phyloP scores from a whole-genome alignment of 1,284 basidiomycete species.

The Meripilus lineatus region DNA sequence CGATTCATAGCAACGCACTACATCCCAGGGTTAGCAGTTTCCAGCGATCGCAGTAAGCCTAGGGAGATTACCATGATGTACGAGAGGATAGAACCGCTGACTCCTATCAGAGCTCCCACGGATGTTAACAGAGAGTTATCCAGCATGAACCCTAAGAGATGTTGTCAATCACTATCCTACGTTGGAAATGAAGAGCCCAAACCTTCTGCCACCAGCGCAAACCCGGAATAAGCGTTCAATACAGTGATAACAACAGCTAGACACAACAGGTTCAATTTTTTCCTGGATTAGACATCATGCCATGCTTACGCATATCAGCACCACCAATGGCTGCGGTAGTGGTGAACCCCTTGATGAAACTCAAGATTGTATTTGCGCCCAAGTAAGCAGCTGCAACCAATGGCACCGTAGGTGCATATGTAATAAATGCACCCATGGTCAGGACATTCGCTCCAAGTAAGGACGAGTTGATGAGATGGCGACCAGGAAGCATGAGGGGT shows the following conservation, averaged over 20 bases:
- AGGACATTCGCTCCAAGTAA: constrained; percentile 65
- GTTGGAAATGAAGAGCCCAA: constrained; percentile 1
- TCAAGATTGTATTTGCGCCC: constrained; percentile 64
- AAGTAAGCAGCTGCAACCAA: constrained; percentile 73
- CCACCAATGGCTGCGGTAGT: constrained; percentile 84
- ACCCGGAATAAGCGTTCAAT: constrained; percentile 85
- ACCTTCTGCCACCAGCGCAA: constrained; percentile 89
- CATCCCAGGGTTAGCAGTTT: constrained; percentile 2
- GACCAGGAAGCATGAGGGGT: constrained; percentile 66
- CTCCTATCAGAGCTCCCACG: constrained; percentile 78
- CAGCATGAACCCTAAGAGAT: constrained; percentile 69
- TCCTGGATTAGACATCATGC: not conserved
- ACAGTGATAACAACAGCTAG: constrained; percentile 84
- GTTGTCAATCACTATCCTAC: not conserved
- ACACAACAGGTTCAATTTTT: constrained; percentile 7
- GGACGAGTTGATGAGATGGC: constrained; percentile 68
- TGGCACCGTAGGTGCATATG: constrained; percentile 64
- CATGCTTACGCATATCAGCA: constrained; percentile 81
- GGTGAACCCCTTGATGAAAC: constrained; percentile 80
- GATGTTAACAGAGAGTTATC: constrained; percentile 80
- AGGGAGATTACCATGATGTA: constrained; percentile 84
- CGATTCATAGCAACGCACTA: constrained; percentile 89
- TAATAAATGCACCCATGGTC: constrained; percentile 73
- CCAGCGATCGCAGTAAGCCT: not conserved
- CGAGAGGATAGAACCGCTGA: constrained; percentile 84